phyloP scores from a whole-genome alignment of 1,139 yeast genomes.

The Geotrichum armillariae region DNA sequence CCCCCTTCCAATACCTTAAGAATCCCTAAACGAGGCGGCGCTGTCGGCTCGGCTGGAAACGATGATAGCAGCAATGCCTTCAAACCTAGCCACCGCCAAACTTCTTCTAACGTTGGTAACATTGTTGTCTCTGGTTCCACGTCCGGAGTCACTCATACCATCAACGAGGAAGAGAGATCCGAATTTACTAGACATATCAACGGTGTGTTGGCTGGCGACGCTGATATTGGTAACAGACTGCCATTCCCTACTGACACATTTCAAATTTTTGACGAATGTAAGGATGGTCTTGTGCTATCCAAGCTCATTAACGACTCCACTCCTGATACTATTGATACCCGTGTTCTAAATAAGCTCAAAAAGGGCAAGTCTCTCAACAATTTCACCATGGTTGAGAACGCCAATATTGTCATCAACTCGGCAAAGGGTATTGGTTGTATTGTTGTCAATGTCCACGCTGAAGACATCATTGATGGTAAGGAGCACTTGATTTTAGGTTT shows the following conservation, averaged over 20 bases:
- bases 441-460: conserved; percentile 96
- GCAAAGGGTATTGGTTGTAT: conserved; percentile 99
- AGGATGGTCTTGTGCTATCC: conserved; percentile 91
- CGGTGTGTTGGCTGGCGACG: conserved; percentile 86
- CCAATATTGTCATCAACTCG: conserved; percentile 94
- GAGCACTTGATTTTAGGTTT: conserved; percentile 94
- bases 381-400: conserved; percentile 95
- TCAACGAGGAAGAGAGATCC: conserved; percentile 93
- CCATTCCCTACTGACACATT: conserved; percentile 95
- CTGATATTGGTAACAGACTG: conserved; percentile 77
- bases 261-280: conserved; percentile 94
- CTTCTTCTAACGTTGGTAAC: conserved; percentile 34
- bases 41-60: conserved; percentile 19
- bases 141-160: conserved; percentile 93
- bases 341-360: conserved; percentile 89
- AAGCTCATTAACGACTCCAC: conserved; percentile 96
- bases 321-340: conserved; percentile 96
- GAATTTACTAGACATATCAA: conserved; percentile 97
- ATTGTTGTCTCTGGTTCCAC: conserved; percentile 83
- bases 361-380: conserved; percentile 82
- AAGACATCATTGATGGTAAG: conserved; percentile 94
- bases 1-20: conserved; percentile 22
- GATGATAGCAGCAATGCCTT: conserved; percentile 6
- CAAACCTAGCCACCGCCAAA: conserved; percentile 22
- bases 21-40: conserved; percentile 27